Conservation (phyloP, 2,329 filamentous ascomycete genomes). For the Gremmenia infestans region DNA sequence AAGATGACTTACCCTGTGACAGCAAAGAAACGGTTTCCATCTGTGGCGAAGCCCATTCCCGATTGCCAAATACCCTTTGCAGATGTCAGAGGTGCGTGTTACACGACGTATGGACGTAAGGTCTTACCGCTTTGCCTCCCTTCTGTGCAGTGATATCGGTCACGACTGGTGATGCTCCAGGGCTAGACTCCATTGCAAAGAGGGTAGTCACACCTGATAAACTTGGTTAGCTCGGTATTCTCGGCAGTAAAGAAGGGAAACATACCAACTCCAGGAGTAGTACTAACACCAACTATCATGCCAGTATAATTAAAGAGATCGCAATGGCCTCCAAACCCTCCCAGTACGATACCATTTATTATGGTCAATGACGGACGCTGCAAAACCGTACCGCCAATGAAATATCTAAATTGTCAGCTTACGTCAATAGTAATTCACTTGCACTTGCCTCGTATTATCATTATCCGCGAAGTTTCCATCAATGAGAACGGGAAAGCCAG, state of each 20-base stretch:
- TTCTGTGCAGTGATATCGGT: constrained; percentile 29
- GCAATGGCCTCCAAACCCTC: constrained; percentile 44
- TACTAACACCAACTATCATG: constrained; percentile 31
- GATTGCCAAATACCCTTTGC: constrained; percentile 33
- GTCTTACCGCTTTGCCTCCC: constrained; percentile 33
- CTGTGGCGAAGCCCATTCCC: constrained; percentile 33
- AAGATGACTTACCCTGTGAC: constrained; percentile 23
- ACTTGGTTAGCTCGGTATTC: not conserved
- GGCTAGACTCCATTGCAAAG: constrained; percentile 39
- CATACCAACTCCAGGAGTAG: constrained; percentile 26
- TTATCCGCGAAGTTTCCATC: constrained; percentile 43
- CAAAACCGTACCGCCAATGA: constrained; percentile 41
- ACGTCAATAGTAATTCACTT: not conserved
- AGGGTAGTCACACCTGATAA: constrained; percentile 28
- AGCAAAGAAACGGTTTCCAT: constrained; percentile 30
- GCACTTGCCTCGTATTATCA: constrained; percentile 33
- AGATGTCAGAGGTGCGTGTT: not conserved
- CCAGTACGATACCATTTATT: constrained; percentile 39
- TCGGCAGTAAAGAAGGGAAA: not conserved
- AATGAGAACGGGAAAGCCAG: constrained; percentile 39
- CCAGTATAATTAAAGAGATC: constrained; percentile 42
- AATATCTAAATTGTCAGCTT: constrained; percentile 30
- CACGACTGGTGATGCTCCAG: constrained; percentile 32
- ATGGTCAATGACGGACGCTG: constrained; percentile 39
- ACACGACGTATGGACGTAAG: not conserved